These are phyloP conservation scores for Hypoxylon subgilvum DNA, from an alignment of 495 filamentous ascomycete genomes.

Conservation along the genomic window DNA sequence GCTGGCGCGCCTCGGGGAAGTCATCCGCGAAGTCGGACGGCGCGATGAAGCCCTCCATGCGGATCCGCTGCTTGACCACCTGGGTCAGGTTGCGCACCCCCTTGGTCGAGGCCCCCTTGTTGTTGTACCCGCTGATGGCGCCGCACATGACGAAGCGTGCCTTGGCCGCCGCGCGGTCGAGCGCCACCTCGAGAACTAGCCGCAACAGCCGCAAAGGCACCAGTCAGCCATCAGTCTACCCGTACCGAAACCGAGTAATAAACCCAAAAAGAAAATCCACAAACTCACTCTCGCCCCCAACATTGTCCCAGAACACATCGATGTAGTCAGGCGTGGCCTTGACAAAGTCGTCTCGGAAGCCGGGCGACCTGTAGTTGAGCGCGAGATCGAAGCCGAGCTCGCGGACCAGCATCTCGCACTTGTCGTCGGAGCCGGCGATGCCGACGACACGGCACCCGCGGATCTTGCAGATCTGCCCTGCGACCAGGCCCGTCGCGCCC, in stretches of 20 bases:
- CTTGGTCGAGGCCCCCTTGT: conserved; percentile 30
- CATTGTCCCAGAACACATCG: conserved; percentile 74
- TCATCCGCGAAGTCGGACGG: conserved; percentile 50
- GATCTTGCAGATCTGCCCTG: conserved; percentile 71
- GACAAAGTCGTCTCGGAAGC: conserved; percentile 63
- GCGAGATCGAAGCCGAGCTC: conserved; percentile 69
- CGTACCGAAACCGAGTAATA: no score
- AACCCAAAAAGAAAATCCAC: not conserved
- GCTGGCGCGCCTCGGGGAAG: conserved; percentile 47
- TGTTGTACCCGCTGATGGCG: conserved; percentile 54
- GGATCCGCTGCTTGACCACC: conserved; percentile 49
- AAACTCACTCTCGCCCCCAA: conserved; percentile 42
- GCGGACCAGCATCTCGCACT: conserved; percentile 65
- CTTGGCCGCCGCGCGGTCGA: conserved; percentile 58
- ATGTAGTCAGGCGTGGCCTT: conserved; percentile 66
- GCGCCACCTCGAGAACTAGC: conserved; percentile 65
- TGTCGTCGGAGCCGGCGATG: conserved; percentile 69
- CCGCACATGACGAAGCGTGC: conserved; percentile 70
- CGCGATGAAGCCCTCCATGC: conserved; percentile 68
- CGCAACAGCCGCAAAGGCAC: no score
- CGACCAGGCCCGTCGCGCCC: conserved; percentile 72
- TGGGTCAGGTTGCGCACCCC: conserved; percentile 41
- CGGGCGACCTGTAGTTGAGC: conserved; percentile 68
- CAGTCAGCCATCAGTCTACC: no score
- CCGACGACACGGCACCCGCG: conserved; percentile 66